Evolutionary conservation across 2,329 filamentous ascomycete species (phyloP), one percentile per base, ranked within the genome.

Genomic region (Pseudogymnoascus sp.): DNA sequence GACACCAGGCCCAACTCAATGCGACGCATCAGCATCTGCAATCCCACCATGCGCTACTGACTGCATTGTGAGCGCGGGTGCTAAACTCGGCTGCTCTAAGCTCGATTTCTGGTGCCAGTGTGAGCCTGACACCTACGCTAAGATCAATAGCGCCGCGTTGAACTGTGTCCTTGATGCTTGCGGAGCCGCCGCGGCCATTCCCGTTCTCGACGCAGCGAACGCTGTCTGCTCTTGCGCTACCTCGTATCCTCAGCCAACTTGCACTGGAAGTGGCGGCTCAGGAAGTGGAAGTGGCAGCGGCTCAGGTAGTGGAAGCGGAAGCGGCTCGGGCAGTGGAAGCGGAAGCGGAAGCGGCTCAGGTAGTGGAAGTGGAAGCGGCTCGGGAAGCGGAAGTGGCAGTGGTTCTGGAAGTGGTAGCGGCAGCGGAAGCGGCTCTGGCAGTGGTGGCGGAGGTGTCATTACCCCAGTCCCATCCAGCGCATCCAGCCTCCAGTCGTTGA

Each of bases 381-480:
- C 14, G 3, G 47, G 47, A 11, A 12, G 14, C 16, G 47, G 47
- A 18, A 31, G 26, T 6, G 45, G 45, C 6, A 45, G 40, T 10
- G 40, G 40, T 3, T 14, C 11, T 5, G 45, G 45, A n/a, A 51
- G 45, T 29, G 45, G 47, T 16, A 34, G 47, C 7, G 47, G 26
- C 8, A 51, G 45, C 4, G 47, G 47, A 12, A 16, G 23, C 12
- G 45, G 45, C 23, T 51, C 45, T 51, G 45, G 45, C 11, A 29
- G 45, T 51, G 47, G 47, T 11, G 47, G 10, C 26, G 47, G 47
- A 8, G 47, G 47, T 57, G 16, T 57, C 5, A 57, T 57, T 12
- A 57, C 51, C 14, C 51, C 51, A 4, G 51, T 57, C 29, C 51
- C 51, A 57, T 57, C 51, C 51, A 34, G 51, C 51, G 51, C 51